Percentiles rank a stretch among this genome's conserved stretches.
Evolutionary conservation across 2,329 filamentous ascomycete species (phyloP).

Genomic region (Aspergillus costaricaensis): DNA sequence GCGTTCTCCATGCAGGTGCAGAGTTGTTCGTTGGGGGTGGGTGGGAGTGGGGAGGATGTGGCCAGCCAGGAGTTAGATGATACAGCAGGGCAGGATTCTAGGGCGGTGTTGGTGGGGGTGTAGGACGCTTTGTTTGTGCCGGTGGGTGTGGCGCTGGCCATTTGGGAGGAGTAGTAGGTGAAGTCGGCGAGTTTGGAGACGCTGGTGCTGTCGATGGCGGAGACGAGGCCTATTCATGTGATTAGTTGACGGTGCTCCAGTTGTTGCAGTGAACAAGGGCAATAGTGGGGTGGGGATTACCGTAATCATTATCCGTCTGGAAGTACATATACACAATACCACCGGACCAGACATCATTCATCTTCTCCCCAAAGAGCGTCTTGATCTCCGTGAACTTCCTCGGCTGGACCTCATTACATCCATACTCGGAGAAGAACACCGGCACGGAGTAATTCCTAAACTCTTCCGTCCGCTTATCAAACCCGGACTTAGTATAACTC

Average conservation of each 20-base stretch:
- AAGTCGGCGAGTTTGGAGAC: constrained; percentile 74
- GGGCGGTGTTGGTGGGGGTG: constrained; percentile 69
- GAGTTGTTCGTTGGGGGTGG: constrained; percentile 71
- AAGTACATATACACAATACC: constrained; percentile 84
- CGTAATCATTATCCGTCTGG: constrained; percentile 65
- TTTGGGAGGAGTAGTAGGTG: constrained; percentile 66
- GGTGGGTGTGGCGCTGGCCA: constrained; percentile 66
- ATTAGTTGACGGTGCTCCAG: neutral
- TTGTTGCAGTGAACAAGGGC: too few relatives aligned
- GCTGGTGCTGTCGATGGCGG: constrained; percentile 64
- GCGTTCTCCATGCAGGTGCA: constrained; percentile 82
- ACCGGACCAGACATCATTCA: constrained; percentile 85
- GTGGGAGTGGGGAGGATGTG: constrained; percentile 66
- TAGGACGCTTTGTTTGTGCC: constrained; percentile 67
- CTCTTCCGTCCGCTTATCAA: constrained; percentile 76
- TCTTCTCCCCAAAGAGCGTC: constrained; percentile 74
- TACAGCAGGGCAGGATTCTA: constrained; percentile 68
- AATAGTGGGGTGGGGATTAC: constrained; percentile 65
- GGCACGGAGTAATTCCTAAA: constrained; percentile 87
- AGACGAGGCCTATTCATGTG: constrained; percentile 28
- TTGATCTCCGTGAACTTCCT: constrained; percentile 82
- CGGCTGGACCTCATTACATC: constrained; percentile 74
- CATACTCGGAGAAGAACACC: constrained; percentile 97
- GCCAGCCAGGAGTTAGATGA: constrained; percentile 64
- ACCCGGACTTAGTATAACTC: constrained; percentile 73